phyloP scores from a whole-genome alignment of 2,329 filamentous ascomycete species.

The Cordyceps fumosorosea region DNA sequence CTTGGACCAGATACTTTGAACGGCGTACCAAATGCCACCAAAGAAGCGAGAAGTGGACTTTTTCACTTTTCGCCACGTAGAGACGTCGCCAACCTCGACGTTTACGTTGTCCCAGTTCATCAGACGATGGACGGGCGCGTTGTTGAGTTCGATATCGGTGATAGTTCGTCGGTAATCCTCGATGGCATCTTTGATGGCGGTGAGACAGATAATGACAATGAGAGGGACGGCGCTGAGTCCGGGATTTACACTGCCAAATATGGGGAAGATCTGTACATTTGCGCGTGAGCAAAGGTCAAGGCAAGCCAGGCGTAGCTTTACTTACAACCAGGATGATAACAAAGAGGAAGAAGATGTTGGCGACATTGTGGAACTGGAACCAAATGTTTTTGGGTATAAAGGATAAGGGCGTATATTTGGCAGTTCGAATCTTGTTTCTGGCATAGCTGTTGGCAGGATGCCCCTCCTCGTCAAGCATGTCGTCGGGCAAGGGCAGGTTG shows the following conservation, averaged over 20 bases:
- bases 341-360: slow-evolving; percentile 97
- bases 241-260: slow-evolving; percentile 88
- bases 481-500: slow-evolving; percentile 71
- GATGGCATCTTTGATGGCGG: slow-evolving; percentile 87
- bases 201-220: slow-evolving; percentile 85
- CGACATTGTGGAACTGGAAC: slow-evolving; percentile 97
- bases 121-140: slow-evolving; percentile 86
- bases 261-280: slow-evolving; percentile 73
- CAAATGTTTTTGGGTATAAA: slow-evolving; percentile 96
- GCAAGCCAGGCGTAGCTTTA: slow-evolving; percentile 5
- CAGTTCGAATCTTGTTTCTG: slow-evolving; percentile 94
- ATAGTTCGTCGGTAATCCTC: slow-evolving; percentile 91
- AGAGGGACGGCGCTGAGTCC: slow-evolving; percentile 84
- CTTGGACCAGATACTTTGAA: slow-evolving; percentile 43
- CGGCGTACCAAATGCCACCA: slow-evolving; percentile 44
- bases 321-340: slow-evolving; percentile 89
- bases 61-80: slow-evolving; percentile 80
- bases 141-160: slow-evolving; percentile 90
- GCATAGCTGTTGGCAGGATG: slow-evolving; percentile 63
- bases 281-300: slow-evolving; percentile 9
- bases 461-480: slow-evolving; percentile 75
- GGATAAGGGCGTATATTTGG: slow-evolving; percentile 92
- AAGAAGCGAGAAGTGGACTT: slow-evolving; percentile 69
- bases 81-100: slow-evolving; percentile 78
- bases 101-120: slow-evolving; percentile 91